Conservation (phyloP, 306 rosid genomes). For the Medicago arabica region DNA sequence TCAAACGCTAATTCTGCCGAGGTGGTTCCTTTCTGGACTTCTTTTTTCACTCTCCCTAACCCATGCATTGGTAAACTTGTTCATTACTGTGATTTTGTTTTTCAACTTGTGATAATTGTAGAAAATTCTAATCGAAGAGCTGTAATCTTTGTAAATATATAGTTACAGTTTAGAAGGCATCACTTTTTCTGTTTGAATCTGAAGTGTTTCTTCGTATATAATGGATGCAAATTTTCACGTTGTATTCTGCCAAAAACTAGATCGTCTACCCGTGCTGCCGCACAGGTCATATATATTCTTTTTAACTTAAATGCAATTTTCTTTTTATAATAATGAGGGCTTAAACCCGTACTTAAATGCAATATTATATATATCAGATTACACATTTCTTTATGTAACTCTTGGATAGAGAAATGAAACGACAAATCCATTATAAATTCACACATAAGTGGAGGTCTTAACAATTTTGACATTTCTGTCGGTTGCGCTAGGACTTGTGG, state of each 20-base stretch:
- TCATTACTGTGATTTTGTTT: conserved; percentile 50
- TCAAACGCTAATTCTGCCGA: conserved; percentile 55
- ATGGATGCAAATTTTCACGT: conserved; percentile 26
- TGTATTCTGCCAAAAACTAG: conserved; percentile 2
- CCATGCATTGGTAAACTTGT: conserved; percentile 54
- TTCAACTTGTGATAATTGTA: conserved; percentile 57
- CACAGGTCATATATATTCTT: too few species aligned
- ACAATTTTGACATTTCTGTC: too few species aligned
- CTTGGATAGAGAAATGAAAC: too few species aligned
- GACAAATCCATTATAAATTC: too few species aligned
- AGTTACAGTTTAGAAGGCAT: conserved; percentile 58
- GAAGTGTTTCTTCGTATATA: conserved; percentile 21
- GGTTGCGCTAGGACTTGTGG: too few species aligned
- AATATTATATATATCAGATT: too few species aligned
- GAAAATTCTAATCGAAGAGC: conserved; percentile 52
- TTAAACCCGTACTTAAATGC: too few species aligned
- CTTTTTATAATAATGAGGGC: too few species aligned
- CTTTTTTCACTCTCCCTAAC: conserved; percentile 49
- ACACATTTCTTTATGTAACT: too few species aligned
- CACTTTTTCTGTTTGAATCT: conserved; percentile 60
- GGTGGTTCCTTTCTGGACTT: conserved; percentile 53
- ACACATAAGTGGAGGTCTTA: too few species aligned
- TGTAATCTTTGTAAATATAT: conserved; percentile 83
- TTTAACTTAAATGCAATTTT: too few species aligned
- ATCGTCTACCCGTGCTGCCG: too few species aligned